phyloP scores from a whole-genome alignment of 2,329 filamentous ascomycete species.

The Ophiosphaerella korrae region DNA sequence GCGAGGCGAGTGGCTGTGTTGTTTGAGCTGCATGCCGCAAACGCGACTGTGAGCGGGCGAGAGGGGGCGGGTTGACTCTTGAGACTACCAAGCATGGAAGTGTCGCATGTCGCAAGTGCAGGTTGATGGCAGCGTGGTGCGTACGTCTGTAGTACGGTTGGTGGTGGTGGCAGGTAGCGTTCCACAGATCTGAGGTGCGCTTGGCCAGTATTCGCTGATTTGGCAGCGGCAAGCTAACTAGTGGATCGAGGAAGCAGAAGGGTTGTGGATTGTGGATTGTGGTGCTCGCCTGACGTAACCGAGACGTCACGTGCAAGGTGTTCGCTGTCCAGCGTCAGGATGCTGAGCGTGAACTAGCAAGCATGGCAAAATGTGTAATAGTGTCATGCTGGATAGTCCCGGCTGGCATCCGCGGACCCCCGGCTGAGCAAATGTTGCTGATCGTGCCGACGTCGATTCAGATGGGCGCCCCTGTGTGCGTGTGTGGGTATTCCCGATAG shows the following conservation, averaged over 20 bases:
- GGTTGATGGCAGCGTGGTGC: no score
- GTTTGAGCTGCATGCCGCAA: no score
- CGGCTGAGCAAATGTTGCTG: slow-evolving; percentile 7
- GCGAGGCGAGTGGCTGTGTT: not conserved
- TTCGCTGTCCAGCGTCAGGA: no score
- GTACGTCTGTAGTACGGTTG: no score
- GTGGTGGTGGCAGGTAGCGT: no score
- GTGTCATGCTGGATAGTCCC: slow-evolving; percentile 4
- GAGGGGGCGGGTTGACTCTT: not conserved
- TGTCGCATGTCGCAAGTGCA: not conserved
- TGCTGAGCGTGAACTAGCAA: no score
- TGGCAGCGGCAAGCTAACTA: slow-evolving; percentile 25
- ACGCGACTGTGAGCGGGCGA: no score
- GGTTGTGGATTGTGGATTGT: not conserved
- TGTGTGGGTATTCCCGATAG: slow-evolving; percentile 21
- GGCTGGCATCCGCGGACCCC: slow-evolving; percentile 15
- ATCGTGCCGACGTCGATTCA: slow-evolving; percentile 21
- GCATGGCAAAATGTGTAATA: not conserved
- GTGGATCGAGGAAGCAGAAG: no score
- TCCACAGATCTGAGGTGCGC: not conserved
- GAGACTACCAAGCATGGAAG: not conserved
- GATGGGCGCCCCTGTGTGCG: slow-evolving; percentile 16
- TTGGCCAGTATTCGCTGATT: slow-evolving; percentile 3
- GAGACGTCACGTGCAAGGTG: not conserved
- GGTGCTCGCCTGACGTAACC: slow-evolving; percentile 7